Conservation (phyloP, 2,329 filamentous ascomycete species). For the Colletotrichum gigasporum region DNA sequence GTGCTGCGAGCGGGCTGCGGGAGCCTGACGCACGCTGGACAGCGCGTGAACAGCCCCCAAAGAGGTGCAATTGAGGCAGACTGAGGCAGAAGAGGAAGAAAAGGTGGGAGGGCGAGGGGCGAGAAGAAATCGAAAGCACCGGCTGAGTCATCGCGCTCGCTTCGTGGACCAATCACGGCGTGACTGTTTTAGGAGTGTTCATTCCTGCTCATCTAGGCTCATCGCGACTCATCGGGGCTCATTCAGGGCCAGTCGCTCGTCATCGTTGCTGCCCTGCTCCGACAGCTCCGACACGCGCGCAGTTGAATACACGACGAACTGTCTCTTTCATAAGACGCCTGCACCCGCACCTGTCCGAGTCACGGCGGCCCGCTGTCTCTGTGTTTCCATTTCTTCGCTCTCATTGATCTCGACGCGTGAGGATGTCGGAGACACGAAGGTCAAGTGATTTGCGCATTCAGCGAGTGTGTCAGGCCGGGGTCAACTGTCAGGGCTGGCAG, state of each 20-base stretch:
- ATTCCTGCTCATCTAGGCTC: not conserved
- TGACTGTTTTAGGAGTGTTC: not conserved
- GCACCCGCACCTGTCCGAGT: not conserved
- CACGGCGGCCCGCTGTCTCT: constrained; percentile 22
- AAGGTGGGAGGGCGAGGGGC: not conserved
- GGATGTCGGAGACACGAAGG: constrained; percentile 1
- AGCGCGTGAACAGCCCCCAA: too few species aligned
- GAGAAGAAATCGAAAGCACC: not conserved
- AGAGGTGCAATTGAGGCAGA: too few species aligned
- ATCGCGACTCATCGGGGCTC: constrained; percentile 13
- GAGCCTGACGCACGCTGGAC: too few species aligned
- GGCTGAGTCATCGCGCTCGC: constrained; percentile 17
- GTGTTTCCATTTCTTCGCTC: not conserved
- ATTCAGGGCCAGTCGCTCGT: not conserved
- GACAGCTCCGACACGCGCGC: not conserved
- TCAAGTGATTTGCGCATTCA: constrained; percentile 22
- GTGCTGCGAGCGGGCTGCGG: not conserved
- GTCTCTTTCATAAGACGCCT: not conserved
- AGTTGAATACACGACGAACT: not conserved
- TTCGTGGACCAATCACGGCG: constrained; percentile 4
- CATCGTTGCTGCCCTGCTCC: not conserved
- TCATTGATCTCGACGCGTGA: constrained; percentile 12
- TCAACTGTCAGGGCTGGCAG: constrained; percentile 11
- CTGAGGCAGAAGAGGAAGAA: not conserved
- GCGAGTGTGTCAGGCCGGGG: not conserved